Base-by-base conservation (phyloP, 495 filamentous ascomycete species). In the Hypoxylon subgilvum region DNA sequence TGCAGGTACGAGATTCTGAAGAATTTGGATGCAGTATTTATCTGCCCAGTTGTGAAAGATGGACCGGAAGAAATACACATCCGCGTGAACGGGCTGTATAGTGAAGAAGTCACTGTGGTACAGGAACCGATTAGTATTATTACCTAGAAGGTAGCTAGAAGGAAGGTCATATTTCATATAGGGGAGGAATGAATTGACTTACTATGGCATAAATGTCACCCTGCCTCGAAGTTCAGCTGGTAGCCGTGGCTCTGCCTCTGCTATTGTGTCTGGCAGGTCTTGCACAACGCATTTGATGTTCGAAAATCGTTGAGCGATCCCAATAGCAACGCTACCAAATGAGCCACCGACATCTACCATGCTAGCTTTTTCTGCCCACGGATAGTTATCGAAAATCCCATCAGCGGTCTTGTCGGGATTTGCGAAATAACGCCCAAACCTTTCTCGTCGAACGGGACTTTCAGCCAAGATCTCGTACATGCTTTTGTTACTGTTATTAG, bases 21-120 rank as follows among this genome's bases (percentile, higher is more conserved):
- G 57, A 43, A 82, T 79, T 12, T 59, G 64, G 18, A 74, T 50
- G 13, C 68, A 73, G 34, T 81, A 68, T 12, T 69, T 62, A 27
- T 78, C 70, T 2, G 72, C 54, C 71, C 77, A 78, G 50, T 84
- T 77, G 39, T 84, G 81, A 12, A 85, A 61, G 18, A 83, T 74
- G 41, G 70, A 69, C 0, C 81, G 76, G 13, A 83, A 69, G 38
- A 80, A 72, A 57, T 84, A 85, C 1, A 80, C 72, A 32, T 83
- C 79, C 2, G 80, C 82, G n/a, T 48, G 50, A 19, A 79, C 44
- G 0, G 77, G 71, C 59, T 84, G 79, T 6, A 53, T 41, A 3
- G 68, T 58, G 63, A 82, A 76, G 59, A 84, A 81, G 52, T 81
- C 71, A 40, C 63, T 67, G 49, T 14, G 7, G 17, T 13, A 39